These are phyloP conservation scores for Cantharellus anzutake DNA, from an alignment of 768 basidiomycete genomes.

Conservation along the genomic window DNA sequence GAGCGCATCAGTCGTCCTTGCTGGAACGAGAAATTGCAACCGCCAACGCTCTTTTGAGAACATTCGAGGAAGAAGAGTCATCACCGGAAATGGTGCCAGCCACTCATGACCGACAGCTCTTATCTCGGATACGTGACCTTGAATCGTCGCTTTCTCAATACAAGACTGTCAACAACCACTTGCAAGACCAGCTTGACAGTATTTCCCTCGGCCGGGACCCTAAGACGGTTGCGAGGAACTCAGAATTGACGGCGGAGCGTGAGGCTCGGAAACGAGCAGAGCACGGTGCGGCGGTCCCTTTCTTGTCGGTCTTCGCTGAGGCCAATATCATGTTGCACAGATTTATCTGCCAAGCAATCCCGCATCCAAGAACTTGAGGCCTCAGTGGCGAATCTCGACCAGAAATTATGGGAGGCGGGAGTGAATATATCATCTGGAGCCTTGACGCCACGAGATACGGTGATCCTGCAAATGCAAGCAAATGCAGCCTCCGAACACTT, in stretches of 20 bases:
- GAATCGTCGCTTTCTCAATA: constrained; percentile 20
- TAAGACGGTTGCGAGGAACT: not conserved
- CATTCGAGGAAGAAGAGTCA: constrained; percentile 41
- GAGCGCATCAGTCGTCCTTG: constrained; percentile 23
- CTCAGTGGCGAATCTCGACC: constrained; percentile 45
- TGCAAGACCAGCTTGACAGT: not conserved
- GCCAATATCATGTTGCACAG: too few species aligned
- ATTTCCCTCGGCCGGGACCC: not conserved
- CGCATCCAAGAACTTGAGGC: constrained; percentile 27
- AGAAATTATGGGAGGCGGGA: constrained; percentile 54
- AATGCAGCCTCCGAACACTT: constrained; percentile 77
- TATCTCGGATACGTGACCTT: constrained; percentile 16
- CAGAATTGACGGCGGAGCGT: not conserved
- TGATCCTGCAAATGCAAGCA: constrained; percentile 46
- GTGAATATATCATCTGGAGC: constrained; percentile 61
- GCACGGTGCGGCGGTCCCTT: not conserved
- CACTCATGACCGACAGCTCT: constrained; percentile 22
- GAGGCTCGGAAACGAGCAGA: not conserved
- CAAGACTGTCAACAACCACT: constrained; percentile 27
- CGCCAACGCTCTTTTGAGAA: constrained; percentile 44
- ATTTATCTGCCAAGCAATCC: not conserved
- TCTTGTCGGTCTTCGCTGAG: not conserved
- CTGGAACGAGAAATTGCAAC: constrained; percentile 48
- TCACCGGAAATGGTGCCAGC: constrained; percentile 5
- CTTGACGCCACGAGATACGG: constrained; percentile 51